Evolutionary conservation across 148 eudicot genomes (phyloP).

Genomic region (Chenopodium quinoa): DNA sequence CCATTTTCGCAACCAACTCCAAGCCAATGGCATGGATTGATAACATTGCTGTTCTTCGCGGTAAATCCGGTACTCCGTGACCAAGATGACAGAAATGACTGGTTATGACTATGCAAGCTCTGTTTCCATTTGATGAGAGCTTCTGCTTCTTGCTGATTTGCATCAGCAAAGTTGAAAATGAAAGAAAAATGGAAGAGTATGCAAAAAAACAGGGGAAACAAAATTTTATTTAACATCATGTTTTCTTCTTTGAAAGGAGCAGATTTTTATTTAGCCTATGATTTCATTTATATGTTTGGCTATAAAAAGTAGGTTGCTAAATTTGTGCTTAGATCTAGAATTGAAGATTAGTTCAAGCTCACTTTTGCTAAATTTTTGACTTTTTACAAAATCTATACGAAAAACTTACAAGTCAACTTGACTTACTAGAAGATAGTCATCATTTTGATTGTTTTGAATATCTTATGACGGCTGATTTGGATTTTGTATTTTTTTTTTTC

Average conservation of each 20-base stretch:
- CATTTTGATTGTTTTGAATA: constrained; percentile 25
- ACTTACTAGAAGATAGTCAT: background rate
- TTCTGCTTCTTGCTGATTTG: constrained; percentile 33
- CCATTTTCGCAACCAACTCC: constrained; percentile 42
- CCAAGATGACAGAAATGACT: constrained; percentile 39
- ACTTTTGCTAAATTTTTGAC: background rate
- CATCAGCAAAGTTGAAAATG: constrained; percentile 11
- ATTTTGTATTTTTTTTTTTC: background rate
- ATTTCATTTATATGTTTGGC: background rate
- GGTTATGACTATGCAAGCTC: constrained; percentile 33
- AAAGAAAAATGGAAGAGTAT: constrained; percentile 5
- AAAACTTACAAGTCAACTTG: constrained; percentile 20
- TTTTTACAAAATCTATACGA: no score
- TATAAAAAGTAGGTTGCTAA: background rate
- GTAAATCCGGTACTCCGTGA: background rate
- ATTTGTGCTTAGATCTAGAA: background rate
- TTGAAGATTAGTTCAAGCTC: background rate
- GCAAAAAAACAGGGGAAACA: constrained; percentile 13
- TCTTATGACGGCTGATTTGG: background rate
- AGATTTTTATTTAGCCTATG: background rate
- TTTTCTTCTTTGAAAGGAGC: background rate
- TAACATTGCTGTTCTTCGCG: background rate
- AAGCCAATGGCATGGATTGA: constrained; percentile 40
- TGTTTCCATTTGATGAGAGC: constrained; percentile 44
- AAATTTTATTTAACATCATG: constrained; percentile 11